Evolutionary conservation across 306 rosid genomes (phyloP).

Genomic region (Hylodesmum podocarpum): DNA sequence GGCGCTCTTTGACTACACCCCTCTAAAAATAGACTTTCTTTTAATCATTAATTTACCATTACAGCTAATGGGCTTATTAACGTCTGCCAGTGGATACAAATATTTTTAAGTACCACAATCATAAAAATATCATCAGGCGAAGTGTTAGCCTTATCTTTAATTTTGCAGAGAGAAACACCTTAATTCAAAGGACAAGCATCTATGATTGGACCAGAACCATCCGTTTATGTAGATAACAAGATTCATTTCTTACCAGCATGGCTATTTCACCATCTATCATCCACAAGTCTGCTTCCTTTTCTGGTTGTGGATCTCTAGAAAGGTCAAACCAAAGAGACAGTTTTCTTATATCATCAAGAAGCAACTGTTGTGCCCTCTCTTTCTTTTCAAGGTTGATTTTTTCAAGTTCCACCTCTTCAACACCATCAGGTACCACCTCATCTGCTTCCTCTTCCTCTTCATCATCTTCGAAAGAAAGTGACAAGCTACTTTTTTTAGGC

Average conservation of each 20-base stretch:
- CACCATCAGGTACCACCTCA: slow-evolving; percentile 92
- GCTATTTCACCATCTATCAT: slow-evolving; percentile 71
- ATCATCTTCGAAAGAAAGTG: slow-evolving; percentile 76
- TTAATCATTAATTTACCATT: slow-evolving; percentile 6
- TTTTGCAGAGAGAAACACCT: slow-evolving; percentile 13
- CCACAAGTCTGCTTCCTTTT: slow-evolving; percentile 79
- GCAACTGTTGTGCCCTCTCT: slow-evolving; percentile 68
- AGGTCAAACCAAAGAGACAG: slow-evolving; percentile 61
- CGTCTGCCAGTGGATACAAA: slow-evolving; percentile 7
- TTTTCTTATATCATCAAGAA: slow-evolving; percentile 70
- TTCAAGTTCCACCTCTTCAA: slow-evolving; percentile 97
- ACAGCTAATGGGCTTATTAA: neutral
- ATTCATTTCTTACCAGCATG: slow-evolving; percentile 65
- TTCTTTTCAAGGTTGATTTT: slow-evolving; percentile 75
- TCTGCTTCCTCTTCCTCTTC: slow-evolving; percentile 88
- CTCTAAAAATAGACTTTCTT: neutral
- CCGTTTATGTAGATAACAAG: slow-evolving; percentile 7
- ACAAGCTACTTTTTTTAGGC: slow-evolving; percentile 67
- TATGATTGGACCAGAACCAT: slow-evolving; percentile 9
- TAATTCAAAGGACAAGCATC: slow-evolving; percentile 26
- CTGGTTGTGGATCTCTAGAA: slow-evolving; percentile 52
- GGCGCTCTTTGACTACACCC: neutral
- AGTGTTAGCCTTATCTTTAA: neutral
- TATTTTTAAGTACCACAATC: slow-evolving; percentile 9
- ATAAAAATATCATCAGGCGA: neutral